Conservation (phyloP, 2,329 filamentous ascomycete species). For the Monilinia laxa region DNA sequence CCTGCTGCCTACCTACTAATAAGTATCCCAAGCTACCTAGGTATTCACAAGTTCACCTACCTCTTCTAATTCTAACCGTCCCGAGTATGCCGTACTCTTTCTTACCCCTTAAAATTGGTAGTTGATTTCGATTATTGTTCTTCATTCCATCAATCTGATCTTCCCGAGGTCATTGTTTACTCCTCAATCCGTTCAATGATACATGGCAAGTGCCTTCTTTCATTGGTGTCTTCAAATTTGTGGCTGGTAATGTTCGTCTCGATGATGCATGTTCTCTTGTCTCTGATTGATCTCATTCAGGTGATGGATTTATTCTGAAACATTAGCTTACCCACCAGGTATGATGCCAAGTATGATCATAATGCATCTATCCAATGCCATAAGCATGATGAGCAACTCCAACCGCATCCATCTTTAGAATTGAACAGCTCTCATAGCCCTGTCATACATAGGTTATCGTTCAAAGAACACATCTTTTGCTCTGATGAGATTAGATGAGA, state of each 20-base stretch:
- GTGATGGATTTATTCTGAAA: slow-evolving; percentile 15
- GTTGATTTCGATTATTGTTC: not conserved
- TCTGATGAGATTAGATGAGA: not conserved
- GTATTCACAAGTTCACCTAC: not conserved
- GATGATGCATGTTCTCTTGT: not conserved
- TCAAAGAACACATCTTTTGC: not conserved
- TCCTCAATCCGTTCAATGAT: not conserved
- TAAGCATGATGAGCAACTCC: slow-evolving; percentile 12
- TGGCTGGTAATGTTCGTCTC: not conserved
- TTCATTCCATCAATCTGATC: not conserved
- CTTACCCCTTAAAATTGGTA: slow-evolving; percentile 6
- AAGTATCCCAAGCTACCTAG: not conserved
- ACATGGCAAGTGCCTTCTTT: not conserved
- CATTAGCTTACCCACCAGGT: slow-evolving; percentile 9
- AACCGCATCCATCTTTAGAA: not conserved
- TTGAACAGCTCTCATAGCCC: not conserved
- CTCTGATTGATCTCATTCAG: slow-evolving; percentile 6
- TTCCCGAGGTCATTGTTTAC: not conserved
- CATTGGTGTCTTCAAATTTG: not conserved
- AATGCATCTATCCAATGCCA: too few relatives aligned
- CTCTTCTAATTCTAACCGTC: not conserved
- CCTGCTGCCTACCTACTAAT: too few relatives aligned
- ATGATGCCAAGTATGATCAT: not conserved
- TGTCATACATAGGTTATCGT: not conserved
- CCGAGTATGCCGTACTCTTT: not conserved